Evolutionary conservation across 176 grass and related monocot genomes (phyloP).

Genomic region (Otatea glauca): DNA sequence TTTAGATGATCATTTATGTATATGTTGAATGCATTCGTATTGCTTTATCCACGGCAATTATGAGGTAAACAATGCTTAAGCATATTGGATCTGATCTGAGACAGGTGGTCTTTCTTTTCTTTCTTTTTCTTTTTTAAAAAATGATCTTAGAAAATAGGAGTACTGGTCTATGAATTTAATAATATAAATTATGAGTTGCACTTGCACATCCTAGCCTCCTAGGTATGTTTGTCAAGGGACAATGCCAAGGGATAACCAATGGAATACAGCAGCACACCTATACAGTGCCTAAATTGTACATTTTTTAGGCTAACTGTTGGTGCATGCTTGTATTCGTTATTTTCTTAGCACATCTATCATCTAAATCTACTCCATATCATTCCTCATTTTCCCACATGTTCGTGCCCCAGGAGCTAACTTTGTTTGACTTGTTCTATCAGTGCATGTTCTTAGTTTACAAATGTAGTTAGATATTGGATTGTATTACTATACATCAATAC

Average conservation of each 20-base stretch:
- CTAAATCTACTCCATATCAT: not conserved
- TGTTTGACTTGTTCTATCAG: not conserved
- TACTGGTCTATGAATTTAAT: not conserved
- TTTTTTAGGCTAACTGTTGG: not conserved
- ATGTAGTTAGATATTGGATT: not conserved
- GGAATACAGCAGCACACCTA: not conserved
- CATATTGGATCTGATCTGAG: not conserved
- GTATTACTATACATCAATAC: not conserved
- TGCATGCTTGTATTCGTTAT: not conserved
- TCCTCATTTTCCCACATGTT: not conserved
- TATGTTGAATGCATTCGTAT: constrained; percentile 14
- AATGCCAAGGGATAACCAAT: not conserved
- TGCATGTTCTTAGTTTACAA: not conserved
- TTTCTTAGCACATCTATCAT: not conserved
- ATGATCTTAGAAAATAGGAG: not conserved
- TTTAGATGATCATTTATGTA: not conserved
- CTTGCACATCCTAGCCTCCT: not conserved
- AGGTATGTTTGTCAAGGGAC: not conserved
- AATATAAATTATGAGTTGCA: not conserved
- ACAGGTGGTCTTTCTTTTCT: not conserved
- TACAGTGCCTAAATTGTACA: not conserved
- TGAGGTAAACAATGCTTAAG: not conserved
- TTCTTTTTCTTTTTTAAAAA: not conserved
- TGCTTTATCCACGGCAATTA: not conserved
- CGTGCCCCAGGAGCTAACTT: not conserved